These are phyloP conservation scores for Parathielavia appendiculata DNA, from an alignment of 495 filamentous ascomycete genomes.

Conservation along the genomic window DNA sequence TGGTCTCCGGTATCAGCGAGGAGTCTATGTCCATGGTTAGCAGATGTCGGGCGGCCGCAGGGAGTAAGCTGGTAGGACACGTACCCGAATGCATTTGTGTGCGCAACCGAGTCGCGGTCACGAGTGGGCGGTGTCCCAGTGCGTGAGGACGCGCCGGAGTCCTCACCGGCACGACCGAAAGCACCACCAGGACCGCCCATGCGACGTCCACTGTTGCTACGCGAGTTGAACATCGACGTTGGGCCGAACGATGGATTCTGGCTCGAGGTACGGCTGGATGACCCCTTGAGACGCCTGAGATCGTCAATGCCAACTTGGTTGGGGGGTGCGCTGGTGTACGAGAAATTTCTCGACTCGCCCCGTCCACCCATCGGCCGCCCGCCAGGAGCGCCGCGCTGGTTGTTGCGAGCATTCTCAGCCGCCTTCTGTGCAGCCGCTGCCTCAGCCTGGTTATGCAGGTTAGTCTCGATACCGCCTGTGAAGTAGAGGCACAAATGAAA, in stretches of 20 bases:
- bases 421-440: slow-evolving; percentile 67
- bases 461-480: slow-evolving; percentile 16
- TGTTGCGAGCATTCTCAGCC: slow-evolving; percentile 54
- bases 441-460: slow-evolving; percentile 42
- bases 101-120: slow-evolving; percentile 59
- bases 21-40: slow-evolving; percentile 35
- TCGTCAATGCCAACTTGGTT: slow-evolving; percentile 88
- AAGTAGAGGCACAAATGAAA: background rate
- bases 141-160: slow-evolving; percentile 69
- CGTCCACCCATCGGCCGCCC: slow-evolving; percentile 69
- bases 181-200: slow-evolving; percentile 64
- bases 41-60: slow-evolving; percentile 12
- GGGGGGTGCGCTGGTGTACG: slow-evolving; percentile 56
- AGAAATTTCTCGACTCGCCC: slow-evolving; percentile 80
- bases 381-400: slow-evolving; percentile 56
- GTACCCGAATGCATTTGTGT: slow-evolving; percentile 88
- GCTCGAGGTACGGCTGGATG: slow-evolving; percentile 49
- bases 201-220: slow-evolving; percentile 80
- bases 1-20: slow-evolving; percentile 50
- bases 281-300: slow-evolving; percentile 67
- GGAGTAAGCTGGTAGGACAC: slow-evolving; percentile 32
- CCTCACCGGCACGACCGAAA: slow-evolving; percentile 66
- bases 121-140: slow-evolving; percentile 79
- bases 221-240: slow-evolving; percentile 68
- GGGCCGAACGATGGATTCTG: slow-evolving; percentile 68